Evolutionary conservation across 192 early-diverging fungal species (phyloP), one percentile per base, ranked within the genome.

Genomic region (Endogone sp.): DNA sequence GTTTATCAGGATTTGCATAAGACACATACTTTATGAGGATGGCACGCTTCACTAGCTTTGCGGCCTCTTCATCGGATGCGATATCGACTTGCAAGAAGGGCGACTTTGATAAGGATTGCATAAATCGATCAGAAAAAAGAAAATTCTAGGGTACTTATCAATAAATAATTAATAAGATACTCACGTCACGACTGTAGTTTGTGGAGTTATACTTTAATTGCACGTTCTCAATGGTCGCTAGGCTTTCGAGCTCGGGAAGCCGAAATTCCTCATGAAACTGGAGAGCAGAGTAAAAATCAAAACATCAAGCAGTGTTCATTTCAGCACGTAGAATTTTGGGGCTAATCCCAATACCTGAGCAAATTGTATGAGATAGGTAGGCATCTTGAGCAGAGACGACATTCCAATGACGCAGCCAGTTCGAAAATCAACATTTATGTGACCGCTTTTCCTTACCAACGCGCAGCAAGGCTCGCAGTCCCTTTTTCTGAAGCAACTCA

Each of bases 41-140:
- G 2, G 93, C 87, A 11, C 97, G 83, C 60, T 82, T 85, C 2
- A 95, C 79, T 21, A 99, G 85, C 65, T 84, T 82, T 8, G 71
- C 72, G 4, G 95, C 97, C 31, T 89, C 81, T 49, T 85, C 90
- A 10, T 85, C 84, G 0, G 82, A 85, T 11, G 78, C 81, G n/a
- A 95, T 76, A 37, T 90, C 79, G 4, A 97, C 85, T 23, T 90
- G 77, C 21, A 97, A 78, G 75, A 94, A 95, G 2, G 95, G 95
- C 28, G 79, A 82, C 90, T 94, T 78, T n/a, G 55, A 22, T 26
- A 29, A 61, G 21, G 10, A 56, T 49, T 49, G 9, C n/a, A n/a
- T n/a, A n/a, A n/a, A n/a, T n/a, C n/a, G n/a, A 49, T 11, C 37
- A 16, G 37, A 16, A 49, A 49, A 1, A 16, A 0, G 37, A 49